Percentiles rank a stretch among this genome's conserved stretches.
These are phyloP conservation scores for Acacia acuminata DNA, from an alignment of 306 rosid genomes.

Conservation along the genomic window DNA sequence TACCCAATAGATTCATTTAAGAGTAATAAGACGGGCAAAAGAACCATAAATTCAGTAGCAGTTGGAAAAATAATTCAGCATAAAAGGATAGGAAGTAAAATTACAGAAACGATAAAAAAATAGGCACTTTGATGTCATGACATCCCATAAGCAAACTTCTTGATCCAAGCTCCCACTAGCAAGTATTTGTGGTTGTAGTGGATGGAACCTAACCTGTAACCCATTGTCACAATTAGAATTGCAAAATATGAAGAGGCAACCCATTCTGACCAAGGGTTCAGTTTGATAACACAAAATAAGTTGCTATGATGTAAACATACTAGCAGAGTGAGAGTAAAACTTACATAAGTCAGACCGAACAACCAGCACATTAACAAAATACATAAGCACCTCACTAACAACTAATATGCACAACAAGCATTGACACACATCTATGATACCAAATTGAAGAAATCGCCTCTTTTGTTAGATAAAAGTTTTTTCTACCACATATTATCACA, in stretches of 20 bases:
- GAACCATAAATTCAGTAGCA: neutral
- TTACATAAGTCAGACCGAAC: neutral
- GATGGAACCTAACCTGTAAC: constrained; percentile 60
- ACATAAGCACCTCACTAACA: neutral
- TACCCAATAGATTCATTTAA: constrained; percentile 11
- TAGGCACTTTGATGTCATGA: constrained; percentile 45
- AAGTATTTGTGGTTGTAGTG: constrained; percentile 42
- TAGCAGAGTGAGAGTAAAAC: constrained; percentile 1
- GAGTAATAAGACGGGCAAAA: constrained; percentile 3
- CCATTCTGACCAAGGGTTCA: neutral
- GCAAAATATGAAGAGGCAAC: constrained; percentile 3
- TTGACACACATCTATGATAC: neutral
- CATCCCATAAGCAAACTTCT: constrained; percentile 56
- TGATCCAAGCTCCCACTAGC: constrained; percentile 60
- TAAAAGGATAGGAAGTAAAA: constrained; percentile 20
- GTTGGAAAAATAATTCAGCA: constrained; percentile 11
- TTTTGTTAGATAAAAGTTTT: neutral
- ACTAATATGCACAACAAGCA: neutral
- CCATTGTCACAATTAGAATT: constrained; percentile 26
- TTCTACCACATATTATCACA: neutral
- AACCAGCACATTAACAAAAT: neutral
- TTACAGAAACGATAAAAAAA: constrained; percentile 46
- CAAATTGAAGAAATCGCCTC: neutral
- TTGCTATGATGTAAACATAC: constrained; percentile 17
- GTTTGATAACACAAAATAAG: neutral